phyloP scores from a whole-genome alignment of 2,329 filamentous ascomycete genomes.

The Hysterium pulicare region DNA sequence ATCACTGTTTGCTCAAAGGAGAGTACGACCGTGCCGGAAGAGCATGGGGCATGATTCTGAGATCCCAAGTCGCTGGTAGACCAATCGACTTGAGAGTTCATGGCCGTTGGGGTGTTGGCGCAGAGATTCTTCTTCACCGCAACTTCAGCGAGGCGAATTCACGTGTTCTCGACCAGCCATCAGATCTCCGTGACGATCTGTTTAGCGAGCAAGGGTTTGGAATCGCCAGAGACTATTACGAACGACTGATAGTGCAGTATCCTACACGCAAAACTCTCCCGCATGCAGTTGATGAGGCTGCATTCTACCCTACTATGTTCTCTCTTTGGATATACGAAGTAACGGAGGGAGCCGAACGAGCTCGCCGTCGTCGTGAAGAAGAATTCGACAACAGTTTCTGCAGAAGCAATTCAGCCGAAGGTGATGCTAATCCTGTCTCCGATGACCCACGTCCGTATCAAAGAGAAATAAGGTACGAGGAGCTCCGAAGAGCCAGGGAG shows the following conservation, averaged over 20 bases:
- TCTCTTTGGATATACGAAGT: conserved; percentile 76
- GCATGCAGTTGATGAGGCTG: conserved; percentile 60
- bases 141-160: conserved; percentile 8
- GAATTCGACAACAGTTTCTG: not conserved
- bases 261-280: conserved; percentile 62
- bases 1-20: conserved; percentile 66
- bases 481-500: conserved; percentile 57
- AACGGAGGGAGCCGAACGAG: conserved; percentile 56
- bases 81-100: conserved; percentile 66
- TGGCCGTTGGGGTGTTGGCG: conserved; percentile 77
- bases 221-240: conserved; percentile 67
- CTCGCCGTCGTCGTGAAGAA: conserved; percentile 19
- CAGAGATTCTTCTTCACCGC: conserved; percentile 72
- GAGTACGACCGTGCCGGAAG: conserved; percentile 70
- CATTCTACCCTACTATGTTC: conserved; percentile 80
- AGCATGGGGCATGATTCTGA: conserved; percentile 71
- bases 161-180: not conserved
- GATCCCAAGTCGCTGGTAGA: conserved; percentile 55
- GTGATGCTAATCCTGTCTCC: conserved; percentile 8
- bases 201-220: conserved; percentile 50
- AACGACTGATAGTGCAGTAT: conserved; percentile 72
- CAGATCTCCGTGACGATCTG: conserved; percentile 4
- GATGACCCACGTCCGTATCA: conserved; percentile 21
- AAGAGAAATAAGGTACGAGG: conserved; percentile 44
- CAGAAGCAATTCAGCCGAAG: conserved; percentile 1